These are phyloP conservation scores for Meredithiella fracta DNA, from an alignment of 2,329 filamentous ascomycete genomes.

Conservation along the genomic window DNA sequence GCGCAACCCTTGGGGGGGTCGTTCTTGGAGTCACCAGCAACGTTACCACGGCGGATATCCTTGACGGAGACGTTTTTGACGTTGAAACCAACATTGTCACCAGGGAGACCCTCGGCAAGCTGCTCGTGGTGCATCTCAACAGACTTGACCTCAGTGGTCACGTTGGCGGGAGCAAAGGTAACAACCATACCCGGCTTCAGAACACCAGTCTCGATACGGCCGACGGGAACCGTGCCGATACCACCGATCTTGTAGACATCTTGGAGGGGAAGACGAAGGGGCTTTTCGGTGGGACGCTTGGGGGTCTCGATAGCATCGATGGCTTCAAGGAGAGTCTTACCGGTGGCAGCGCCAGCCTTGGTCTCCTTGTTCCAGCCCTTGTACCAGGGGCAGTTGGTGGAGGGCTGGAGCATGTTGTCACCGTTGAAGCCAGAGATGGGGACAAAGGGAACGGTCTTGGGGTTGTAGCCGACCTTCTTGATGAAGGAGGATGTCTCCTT, in stretches of 20 bases:
- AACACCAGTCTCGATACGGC: slow-evolving; percentile 98
- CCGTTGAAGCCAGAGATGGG: slow-evolving; percentile 99
- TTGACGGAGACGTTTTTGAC: slow-evolving; percentile 99
- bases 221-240: slow-evolving; percentile 99
- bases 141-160: slow-evolving; percentile 99
- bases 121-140: slow-evolving; percentile 99
- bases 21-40: slow-evolving; percentile 99
- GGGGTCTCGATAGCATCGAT: slow-evolving; percentile 93
- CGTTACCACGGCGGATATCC: slow-evolving; percentile 99
- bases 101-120: slow-evolving; percentile 83
- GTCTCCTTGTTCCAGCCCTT: slow-evolving; percentile 99
- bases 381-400: slow-evolving; percentile 98
- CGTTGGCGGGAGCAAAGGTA: slow-evolving; percentile 94
- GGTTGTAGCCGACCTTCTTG: slow-evolving; percentile 99
- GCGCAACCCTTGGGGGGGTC: slow-evolving; percentile 80
- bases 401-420: slow-evolving; percentile 94
- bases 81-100: slow-evolving; percentile 99
- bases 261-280: slow-evolving; percentile 98
- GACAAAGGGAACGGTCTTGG: slow-evolving; percentile 95
- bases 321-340: slow-evolving; percentile 98
- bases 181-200: slow-evolving; percentile 89
- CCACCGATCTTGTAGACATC: slow-evolving; percentile 99
- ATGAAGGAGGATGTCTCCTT: slow-evolving; percentile 99
- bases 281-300: slow-evolving; percentile 92
- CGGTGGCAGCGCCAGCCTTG: slow-evolving; percentile 62